Percentiles rank a stretch among this genome's conserved stretches.
phyloP scores from a whole-genome alignment of 805 yeast species.

The Saturnispora gosingensis region DNA sequence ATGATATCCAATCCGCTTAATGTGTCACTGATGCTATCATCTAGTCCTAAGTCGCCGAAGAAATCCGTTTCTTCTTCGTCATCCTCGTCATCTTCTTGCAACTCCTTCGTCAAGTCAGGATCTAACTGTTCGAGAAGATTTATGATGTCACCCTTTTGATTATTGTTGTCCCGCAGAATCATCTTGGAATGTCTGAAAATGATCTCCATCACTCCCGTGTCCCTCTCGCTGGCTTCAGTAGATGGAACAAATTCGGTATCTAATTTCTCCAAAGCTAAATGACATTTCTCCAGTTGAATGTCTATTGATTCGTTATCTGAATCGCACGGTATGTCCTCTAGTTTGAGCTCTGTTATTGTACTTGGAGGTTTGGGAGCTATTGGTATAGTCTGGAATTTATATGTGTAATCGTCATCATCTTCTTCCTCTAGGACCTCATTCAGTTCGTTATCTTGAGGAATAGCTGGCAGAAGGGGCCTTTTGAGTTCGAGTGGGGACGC shows the following conservation, averaged over 20 bases:
- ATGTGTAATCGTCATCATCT: not conserved
- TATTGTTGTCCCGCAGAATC: not conserved
- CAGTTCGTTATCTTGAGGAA: not conserved
- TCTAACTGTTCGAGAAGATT: not conserved
- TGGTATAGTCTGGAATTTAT: not conserved
- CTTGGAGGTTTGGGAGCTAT: conserved; percentile 1
- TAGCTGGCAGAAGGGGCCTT: not conserved
- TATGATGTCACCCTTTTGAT: not conserved
- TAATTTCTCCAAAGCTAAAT: not conserved
- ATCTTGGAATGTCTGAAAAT: not conserved
- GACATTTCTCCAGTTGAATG: not conserved
- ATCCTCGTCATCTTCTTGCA: not conserved
- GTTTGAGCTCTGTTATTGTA: not conserved
- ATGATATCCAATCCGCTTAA: not conserved
- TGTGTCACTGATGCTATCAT: not conserved
- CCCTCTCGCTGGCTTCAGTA: not conserved
- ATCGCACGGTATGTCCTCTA: not conserved
- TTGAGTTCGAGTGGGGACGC: not conserved
- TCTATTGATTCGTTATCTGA: not conserved
- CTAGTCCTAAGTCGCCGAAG: conserved; percentile 4
- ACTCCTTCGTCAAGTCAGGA: not conserved
- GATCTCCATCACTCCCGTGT: not conserved
- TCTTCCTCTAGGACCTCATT: not conserved
- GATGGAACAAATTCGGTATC: not conserved
- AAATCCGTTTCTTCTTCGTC: not conserved